Evolutionary conservation across 1,284 basidiomycete species (phyloP).

Genomic region (Melampsora larici-populina): DNA sequence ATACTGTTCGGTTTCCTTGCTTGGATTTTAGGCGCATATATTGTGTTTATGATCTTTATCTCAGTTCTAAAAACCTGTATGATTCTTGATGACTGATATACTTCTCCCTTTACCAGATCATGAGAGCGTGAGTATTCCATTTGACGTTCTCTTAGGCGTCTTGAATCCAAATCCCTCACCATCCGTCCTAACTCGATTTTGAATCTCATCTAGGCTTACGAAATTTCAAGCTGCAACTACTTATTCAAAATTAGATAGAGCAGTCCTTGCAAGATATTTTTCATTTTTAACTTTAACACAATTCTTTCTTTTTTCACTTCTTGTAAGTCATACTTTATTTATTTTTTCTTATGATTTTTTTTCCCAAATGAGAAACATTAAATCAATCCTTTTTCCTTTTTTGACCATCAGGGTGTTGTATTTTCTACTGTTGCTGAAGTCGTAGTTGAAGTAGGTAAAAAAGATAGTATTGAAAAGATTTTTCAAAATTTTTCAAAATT

Average conservation of each 20-base stretch:
- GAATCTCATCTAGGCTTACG: not conserved
- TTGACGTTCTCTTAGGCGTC: conserved; percentile 54
- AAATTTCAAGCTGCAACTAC: conserved; percentile 54
- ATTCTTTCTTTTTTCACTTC: conserved; percentile 82
- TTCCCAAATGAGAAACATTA: not conserved
- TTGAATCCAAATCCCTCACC: conserved; percentile 8
- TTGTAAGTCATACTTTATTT: conserved; percentile 81
- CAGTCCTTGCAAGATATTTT: conserved; percentile 83
- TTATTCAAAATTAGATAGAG: conserved; percentile 76
- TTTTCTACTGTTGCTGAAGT: conserved; percentile 63
- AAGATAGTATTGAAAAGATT: conserved; percentile 66
- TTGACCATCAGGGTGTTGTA: conserved; percentile 18
- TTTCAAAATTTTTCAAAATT: conserved; percentile 52
- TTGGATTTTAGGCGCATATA: not conserved
- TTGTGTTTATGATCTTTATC: conserved; percentile 62
- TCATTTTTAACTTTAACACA: conserved; percentile 86
- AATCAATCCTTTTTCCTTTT: not conserved
- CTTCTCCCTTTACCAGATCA: conserved; percentile 3
- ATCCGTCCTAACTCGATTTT: too few relatives aligned
- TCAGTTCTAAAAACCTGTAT: conserved; percentile 50
- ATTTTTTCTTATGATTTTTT: too few relatives aligned
- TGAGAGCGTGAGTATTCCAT: conserved; percentile 35
- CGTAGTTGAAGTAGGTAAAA: conserved; percentile 65
- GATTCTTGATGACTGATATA: too few relatives aligned
- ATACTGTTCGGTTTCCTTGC: not conserved